Evolutionary conservation across 179 eudicot genomes (phyloP).

Genomic region (Silene coronaria): DNA sequence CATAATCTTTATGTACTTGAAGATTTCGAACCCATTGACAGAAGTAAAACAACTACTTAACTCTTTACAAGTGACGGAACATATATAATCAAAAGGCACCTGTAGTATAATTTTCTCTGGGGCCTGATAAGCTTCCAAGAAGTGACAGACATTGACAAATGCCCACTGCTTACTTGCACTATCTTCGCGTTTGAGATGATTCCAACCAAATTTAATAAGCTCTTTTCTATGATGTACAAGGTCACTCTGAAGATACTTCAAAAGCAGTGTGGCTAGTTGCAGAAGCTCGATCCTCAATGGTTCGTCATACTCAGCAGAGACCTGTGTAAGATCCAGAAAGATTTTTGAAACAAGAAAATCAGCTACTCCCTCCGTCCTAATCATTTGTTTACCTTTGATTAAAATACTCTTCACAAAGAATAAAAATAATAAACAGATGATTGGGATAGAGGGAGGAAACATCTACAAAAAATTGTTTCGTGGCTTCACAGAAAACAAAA

Average conservation of each 20-base stretch:
- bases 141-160: slow-evolving; percentile 97
- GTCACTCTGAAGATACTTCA: slow-evolving; percentile 90
- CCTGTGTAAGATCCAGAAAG: slow-evolving; percentile 33
- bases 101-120: slow-evolving; percentile 99
- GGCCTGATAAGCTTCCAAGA: slow-evolving; percentile 99
- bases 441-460: not conserved
- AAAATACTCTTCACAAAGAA: not conserved
- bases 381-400: no score
- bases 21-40: not conserved
- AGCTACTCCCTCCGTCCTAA: not conserved
- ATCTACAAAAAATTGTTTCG: not conserved
- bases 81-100: slow-evolving; percentile 34
- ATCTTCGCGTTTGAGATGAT: slow-evolving; percentile 99
- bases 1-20: not conserved
- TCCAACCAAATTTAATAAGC: slow-evolving; percentile 99
- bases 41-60: not conserved
- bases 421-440: no score
- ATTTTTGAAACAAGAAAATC: not conserved
- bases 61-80: not conserved
- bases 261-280: slow-evolving; percentile 94
- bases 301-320: slow-evolving; percentile 97
- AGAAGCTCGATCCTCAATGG: slow-evolving; percentile 95
- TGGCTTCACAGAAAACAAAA: not conserved
- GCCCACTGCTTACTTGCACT: slow-evolving; percentile 99
- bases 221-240: slow-evolving; percentile 96